These are phyloP conservation scores for Colletotrichum sp. DNA, from an alignment of 2,329 filamentous ascomycete species.

Conservation along the genomic window DNA sequence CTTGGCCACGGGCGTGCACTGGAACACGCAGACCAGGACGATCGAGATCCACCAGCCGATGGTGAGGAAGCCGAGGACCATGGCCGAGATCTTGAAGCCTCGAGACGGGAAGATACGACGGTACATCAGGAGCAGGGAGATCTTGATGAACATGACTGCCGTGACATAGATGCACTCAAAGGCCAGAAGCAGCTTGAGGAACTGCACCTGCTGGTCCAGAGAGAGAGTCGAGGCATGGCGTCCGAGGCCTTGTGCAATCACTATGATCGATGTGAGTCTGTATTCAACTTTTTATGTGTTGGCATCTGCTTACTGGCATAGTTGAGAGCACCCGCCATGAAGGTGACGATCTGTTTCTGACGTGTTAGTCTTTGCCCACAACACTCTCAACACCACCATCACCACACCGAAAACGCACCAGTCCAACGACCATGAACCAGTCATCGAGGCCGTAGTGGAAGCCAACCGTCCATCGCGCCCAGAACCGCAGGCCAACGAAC, in stretches of 20 bases:
- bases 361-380: not conserved
- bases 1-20: slow-evolving; percentile 43
- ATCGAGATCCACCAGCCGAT: slow-evolving; percentile 16
- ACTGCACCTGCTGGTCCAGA: not conserved
- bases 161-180: slow-evolving; percentile 16
- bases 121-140: slow-evolving; percentile 21
- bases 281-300: not conserved
- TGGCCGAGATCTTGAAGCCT: slow-evolving; percentile 5
- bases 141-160: slow-evolving; percentile 18
- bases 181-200: slow-evolving; percentile 12
- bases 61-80: slow-evolving; percentile 11
- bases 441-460: slow-evolving; percentile 16
- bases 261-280: not conserved
- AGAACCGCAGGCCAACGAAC: slow-evolving; percentile 10
- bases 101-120: slow-evolving; percentile 17
- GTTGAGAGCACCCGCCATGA: slow-evolving; percentile 7
- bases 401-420: not conserved
- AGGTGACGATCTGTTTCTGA: not conserved
- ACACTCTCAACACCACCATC: not conserved
- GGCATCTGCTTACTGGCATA: slow-evolving; percentile 10
- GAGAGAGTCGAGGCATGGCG: slow-evolving; percentile 10
- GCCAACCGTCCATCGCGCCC: slow-evolving; percentile 8
- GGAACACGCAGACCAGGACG: slow-evolving; percentile 38
- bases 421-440: slow-evolving; percentile 12
- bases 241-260: slow-evolving; percentile 11